Percentiles rank a stretch among this genome's conserved stretches.
Conservation (phyloP, 75 land plant species). For the Azolla pinnata region DNA sequence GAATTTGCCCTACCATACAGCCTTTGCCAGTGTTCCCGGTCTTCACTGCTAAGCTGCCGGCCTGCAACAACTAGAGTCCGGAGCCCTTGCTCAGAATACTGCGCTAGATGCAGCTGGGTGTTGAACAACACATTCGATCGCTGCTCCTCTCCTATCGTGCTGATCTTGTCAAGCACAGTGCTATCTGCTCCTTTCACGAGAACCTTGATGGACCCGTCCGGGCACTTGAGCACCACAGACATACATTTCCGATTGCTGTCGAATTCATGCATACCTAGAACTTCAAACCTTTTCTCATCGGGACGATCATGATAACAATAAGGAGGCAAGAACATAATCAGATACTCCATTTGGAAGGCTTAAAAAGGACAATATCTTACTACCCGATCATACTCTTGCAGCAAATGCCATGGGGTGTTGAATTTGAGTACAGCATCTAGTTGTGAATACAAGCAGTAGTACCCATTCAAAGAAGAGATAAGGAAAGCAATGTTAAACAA, state of each 20-base stretch:
- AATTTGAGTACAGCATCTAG: no score
- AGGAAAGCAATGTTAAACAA: no score
- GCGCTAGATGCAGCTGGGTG: conserved; percentile 49
- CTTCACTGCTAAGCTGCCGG: conserved; percentile 40
- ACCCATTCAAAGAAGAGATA: no score
- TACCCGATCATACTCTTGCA: no score
- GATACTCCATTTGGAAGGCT: no score
- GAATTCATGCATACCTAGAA: conserved; percentile 60
- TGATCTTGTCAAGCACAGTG: conserved; percentile 46
- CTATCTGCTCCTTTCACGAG: conserved; percentile 82
- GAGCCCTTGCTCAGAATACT: conserved; percentile 61
- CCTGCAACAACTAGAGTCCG: conserved; percentile 73
- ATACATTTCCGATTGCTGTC: conserved; percentile 78
- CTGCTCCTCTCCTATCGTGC: neutral
- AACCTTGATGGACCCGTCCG: conserved; percentile 53
- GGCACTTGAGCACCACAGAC: conserved; percentile 67
- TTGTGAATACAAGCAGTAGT: no score
- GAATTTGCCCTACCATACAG: conserved; percentile 66
- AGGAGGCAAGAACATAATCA: no score
- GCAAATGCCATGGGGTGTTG: no score
- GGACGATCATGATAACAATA: neutral
- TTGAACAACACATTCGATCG: conserved; percentile 8
- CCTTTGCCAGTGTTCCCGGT: conserved; percentile 53
- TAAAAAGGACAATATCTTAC: no score
- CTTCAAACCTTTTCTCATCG: neutral